Percentiles rank a stretch among this genome's conserved stretches.
Evolutionary conservation across 2,329 filamentous ascomycete species (phyloP).

Genomic region (Diplodia corticola): DNA sequence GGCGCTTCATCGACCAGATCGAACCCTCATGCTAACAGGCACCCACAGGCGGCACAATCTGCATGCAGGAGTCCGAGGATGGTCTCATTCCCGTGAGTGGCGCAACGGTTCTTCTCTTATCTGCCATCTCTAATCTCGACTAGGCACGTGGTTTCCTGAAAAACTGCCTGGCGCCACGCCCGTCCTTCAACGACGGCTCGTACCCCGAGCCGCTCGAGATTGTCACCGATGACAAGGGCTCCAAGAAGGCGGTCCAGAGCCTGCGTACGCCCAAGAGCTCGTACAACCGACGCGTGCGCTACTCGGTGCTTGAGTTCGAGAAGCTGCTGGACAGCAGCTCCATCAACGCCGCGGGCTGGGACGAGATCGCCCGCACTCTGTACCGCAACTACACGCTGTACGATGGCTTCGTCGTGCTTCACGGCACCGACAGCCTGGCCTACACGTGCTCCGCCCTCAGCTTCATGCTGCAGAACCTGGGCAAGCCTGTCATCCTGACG

Average conservation of each 20-base stretch:
- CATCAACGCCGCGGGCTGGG: constrained; percentile 84
- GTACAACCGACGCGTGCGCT: constrained; percentile 79
- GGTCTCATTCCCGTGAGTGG: constrained; percentile 71
- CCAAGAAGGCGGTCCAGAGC: constrained; percentile 60
- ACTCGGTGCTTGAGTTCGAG: constrained; percentile 80
- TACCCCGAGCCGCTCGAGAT: constrained; percentile 58
- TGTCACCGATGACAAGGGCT: constrained; percentile 52
- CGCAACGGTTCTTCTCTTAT: not conserved
- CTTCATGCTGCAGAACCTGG: constrained; percentile 89
- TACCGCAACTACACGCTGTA: constrained; percentile 83
- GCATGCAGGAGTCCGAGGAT: constrained; percentile 79
- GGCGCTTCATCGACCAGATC: not conserved
- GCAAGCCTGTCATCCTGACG: constrained; percentile 87
- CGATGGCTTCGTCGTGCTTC: constrained; percentile 87
- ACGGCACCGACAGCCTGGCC: constrained; percentile 83
- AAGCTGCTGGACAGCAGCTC: constrained; percentile 86
- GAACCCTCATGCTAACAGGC: not conserved
- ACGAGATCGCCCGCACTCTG: constrained; percentile 77
- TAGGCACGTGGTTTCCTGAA: constrained; percentile 69
- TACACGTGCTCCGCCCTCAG: constrained; percentile 89
- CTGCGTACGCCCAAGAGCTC: constrained; percentile 78
- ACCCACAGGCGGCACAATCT: constrained; percentile 70
- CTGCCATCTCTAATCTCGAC: not conserved
- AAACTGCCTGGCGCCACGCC: constrained; percentile 76
- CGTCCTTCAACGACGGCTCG: constrained; percentile 81